These are phyloP conservation scores for Russula compacta DNA, from an alignment of 768 basidiomycete genomes.

Conservation along the genomic window DNA sequence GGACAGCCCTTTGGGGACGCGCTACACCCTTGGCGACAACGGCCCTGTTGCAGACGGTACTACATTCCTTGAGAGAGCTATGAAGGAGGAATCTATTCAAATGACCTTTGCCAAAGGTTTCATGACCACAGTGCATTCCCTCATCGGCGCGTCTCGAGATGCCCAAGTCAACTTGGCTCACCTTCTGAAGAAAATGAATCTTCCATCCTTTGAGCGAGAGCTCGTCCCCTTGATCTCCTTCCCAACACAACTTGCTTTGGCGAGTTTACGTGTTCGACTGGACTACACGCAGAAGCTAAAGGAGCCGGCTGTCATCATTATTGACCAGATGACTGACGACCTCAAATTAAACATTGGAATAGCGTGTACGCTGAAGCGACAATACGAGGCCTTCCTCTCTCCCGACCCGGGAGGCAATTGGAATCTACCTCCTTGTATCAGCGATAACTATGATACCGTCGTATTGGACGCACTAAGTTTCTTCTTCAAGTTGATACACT, in stretches of 20 bases:
- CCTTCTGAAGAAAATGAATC: conserved; percentile 77
- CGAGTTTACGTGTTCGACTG: conserved; percentile 79
- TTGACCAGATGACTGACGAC: conserved; percentile 92
- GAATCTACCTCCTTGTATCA: conserved; percentile 82
- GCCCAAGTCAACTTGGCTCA: conserved; percentile 74
- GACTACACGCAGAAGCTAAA: conserved; percentile 82
- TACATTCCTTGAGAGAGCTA: conserved; percentile 86
- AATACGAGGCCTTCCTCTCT: conserved; percentile 85
- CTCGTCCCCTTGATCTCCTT: conserved; percentile 91
- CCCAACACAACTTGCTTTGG: conserved; percentile 89
- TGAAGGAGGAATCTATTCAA: conserved; percentile 96
- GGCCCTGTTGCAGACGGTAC: conserved; percentile 55
- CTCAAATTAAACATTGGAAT: conserved; percentile 84
- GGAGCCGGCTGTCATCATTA: conserved; percentile 81
- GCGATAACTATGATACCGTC: conserved; percentile 82
- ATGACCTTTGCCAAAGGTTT: conserved; percentile 89
- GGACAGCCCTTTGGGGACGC: conserved; percentile 38
- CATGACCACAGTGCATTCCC: conserved; percentile 75
- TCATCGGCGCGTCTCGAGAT: conserved; percentile 77
- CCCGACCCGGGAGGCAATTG: conserved; percentile 84
- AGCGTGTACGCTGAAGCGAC: conserved; percentile 90
- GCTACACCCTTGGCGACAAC: conserved; percentile 23
- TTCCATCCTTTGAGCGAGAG: conserved; percentile 85
- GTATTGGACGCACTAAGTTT: conserved; percentile 79
- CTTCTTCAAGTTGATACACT: conserved; percentile 91